Conservation (phyloP, 257 asterid species). For the Haberlea rhodopensis region DNA sequence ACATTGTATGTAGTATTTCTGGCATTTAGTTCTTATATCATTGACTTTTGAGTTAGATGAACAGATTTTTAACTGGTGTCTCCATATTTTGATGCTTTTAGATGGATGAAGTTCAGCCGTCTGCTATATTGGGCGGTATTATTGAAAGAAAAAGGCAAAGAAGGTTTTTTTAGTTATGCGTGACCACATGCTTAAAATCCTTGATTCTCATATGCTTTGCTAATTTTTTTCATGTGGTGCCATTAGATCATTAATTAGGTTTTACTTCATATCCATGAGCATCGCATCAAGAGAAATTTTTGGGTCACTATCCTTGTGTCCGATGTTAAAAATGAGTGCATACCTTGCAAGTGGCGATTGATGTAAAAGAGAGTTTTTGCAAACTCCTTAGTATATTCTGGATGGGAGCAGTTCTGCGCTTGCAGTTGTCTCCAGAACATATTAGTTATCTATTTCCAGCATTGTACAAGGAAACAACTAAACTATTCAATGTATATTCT, state of each 20-base stretch:
- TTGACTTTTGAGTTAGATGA: slow-evolving; percentile 9
- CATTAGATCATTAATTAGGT: not conserved
- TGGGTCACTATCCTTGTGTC: not conserved
- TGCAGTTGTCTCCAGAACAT: slow-evolving; percentile 12
- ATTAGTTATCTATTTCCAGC: not conserved
- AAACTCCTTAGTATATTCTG: not conserved
- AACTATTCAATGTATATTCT: not conserved
- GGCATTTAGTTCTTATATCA: slow-evolving; percentile 13
- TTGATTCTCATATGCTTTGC: not conserved
- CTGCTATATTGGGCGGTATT: slow-evolving; percentile 71
- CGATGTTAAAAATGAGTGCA: slow-evolving; percentile 6
- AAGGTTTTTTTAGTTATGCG: slow-evolving; percentile 36
- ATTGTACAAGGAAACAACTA: not conserved
- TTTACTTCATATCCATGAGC: slow-evolving; percentile 4
- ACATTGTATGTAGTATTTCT: slow-evolving; percentile 52
- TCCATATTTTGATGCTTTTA: slow-evolving; percentile 31
- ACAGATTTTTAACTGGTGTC: slow-evolving; percentile 13
- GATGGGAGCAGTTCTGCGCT: slow-evolving; percentile 2
- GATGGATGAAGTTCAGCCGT: slow-evolving; percentile 93
- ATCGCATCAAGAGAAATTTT: not conserved
- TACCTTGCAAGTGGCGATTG: not conserved
- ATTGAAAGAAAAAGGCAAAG: slow-evolving; percentile 59
- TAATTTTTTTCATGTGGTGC: not conserved
- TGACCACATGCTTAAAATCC: not conserved
- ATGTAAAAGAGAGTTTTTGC: slow-evolving; percentile 3